Conservation (phyloP, 2,329 filamentous ascomycete genomes). For the Paecilomyces formosus region DNA sequence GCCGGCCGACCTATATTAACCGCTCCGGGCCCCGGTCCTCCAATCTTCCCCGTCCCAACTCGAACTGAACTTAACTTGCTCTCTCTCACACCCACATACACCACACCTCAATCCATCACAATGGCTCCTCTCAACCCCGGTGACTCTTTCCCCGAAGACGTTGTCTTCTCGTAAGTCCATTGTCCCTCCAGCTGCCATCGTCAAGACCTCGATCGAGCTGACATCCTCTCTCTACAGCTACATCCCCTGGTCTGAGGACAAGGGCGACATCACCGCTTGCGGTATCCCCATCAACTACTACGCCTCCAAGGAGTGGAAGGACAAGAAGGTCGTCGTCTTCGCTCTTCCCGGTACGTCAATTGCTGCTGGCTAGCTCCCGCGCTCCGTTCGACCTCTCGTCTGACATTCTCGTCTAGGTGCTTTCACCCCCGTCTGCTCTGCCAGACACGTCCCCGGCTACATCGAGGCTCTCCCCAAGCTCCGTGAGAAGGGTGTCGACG, state of each 20-base stretch:
- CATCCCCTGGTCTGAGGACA: conserved; percentile 68
- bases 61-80: conserved; percentile 7
- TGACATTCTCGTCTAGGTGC: conserved; percentile 44
- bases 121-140: conserved; percentile 69
- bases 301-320: conserved; percentile 66
- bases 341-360: conserved; percentile 53
- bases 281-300: conserved; percentile 72
- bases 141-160: conserved; percentile 72
- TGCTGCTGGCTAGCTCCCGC: background rate
- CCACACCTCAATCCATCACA: conserved; percentile 14
- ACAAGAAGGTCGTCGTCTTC: conserved; percentile 67
- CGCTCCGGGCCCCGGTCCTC: conserved; percentile 10
- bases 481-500: conserved; percentile 73
- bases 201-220: background rate
- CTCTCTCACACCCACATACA: conserved; percentile 6
- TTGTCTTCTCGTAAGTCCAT: conserved; percentile 62
- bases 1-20: conserved; percentile 12
- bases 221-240: conserved; percentile 44
- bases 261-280: conserved; percentile 62
- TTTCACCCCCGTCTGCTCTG: conserved; percentile 83
- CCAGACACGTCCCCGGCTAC: conserved; percentile 73
- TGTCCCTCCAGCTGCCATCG: conserved; percentile 1
- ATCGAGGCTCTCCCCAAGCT: conserved; percentile 63
- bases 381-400: background rate
- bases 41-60: conserved; percentile 4